phyloP scores from a whole-genome alignment of 768 basidiomycete genomes.

The Suillus ampliporus region DNA sequence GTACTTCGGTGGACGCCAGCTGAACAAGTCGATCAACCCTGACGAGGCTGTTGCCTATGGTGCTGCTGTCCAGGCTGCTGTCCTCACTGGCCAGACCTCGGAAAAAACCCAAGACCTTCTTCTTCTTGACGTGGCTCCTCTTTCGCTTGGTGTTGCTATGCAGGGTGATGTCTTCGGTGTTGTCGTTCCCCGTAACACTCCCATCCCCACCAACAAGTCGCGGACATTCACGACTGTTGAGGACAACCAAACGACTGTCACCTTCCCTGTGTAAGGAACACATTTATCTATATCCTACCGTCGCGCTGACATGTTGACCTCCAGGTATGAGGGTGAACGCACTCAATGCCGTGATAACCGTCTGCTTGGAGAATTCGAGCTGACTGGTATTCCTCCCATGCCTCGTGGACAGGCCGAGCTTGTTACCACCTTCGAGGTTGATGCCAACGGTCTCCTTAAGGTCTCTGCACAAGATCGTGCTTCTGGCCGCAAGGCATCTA shows the following conservation, averaged over 20 bases:
- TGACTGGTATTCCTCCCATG: slow-evolving; percentile 98
- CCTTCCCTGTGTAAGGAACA: slow-evolving; percentile 89
- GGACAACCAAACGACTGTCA: slow-evolving; percentile 99
- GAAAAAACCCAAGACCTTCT: slow-evolving; percentile 99
- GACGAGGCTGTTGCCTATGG: slow-evolving; percentile 99
- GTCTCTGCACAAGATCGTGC: slow-evolving; percentile 98
- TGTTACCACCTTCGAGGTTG: slow-evolving; percentile 98
- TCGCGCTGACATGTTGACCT: slow-evolving; percentile 17
- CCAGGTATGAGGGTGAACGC: slow-evolving; percentile 96
- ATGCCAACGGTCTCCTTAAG: slow-evolving; percentile 99
- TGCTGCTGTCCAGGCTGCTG: slow-evolving; percentile 98
- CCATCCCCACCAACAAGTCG: slow-evolving; percentile 99
- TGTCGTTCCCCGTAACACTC: slow-evolving; percentile 98
- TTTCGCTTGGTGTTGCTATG: slow-evolving; percentile 99
- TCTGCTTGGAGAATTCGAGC: slow-evolving; percentile 98
- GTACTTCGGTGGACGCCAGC: slow-evolving; percentile 95
- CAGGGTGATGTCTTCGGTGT: slow-evolving; percentile 99
- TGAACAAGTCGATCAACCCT: slow-evolving; percentile 99
- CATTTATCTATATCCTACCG: neutral
- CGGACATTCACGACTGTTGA: slow-evolving; percentile 99
- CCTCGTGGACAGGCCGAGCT: slow-evolving; percentile 99
- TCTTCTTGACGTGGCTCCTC: slow-evolving; percentile 96
- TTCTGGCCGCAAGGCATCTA: slow-evolving; percentile 98
- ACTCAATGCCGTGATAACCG: slow-evolving; percentile 99
- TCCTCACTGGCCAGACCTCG: slow-evolving; percentile 97